A percentile compares a stretch with the other conserved stretches of the same genome.
Evolutionary conservation across 257 asterid genomes (phyloP).

Genomic region (Solanum sparsipilum): DNA sequence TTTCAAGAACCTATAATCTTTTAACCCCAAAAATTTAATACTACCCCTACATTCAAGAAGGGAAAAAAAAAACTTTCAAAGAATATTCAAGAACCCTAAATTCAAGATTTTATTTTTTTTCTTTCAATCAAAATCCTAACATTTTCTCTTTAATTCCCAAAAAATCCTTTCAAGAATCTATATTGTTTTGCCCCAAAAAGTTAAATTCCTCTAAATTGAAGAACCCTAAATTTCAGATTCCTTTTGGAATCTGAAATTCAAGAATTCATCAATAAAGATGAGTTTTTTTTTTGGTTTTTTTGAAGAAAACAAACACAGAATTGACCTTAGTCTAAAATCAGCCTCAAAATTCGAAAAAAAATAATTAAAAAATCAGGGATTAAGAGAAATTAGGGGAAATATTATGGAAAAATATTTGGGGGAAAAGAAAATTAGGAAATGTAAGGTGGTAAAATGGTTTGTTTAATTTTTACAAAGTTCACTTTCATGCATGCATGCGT

Average conservation of each 20-base stretch:
- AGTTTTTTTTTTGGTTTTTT: not conserved
- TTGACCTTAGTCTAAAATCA: not conserved
- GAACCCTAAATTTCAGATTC: not conserved
- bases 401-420: not conserved
- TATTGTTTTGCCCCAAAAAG: not conserved
- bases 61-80: not conserved
- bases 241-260: not conserved
- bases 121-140: not conserved
- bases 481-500: not conserved
- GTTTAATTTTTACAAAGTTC: not conserved
- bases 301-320: not conserved
- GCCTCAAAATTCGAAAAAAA: not conserved
- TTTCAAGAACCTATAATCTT: not conserved
- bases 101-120: not conserved
- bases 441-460: not conserved
- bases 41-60: not conserved
- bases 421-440: not conserved
- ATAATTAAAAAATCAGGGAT: not conserved
- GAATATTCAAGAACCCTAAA: not conserved
- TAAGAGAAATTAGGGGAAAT: not conserved
- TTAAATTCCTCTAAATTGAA: not conserved
- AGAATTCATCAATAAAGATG: constrained; percentile 1
- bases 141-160: not conserved
- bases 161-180: not conserved
- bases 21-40: not conserved